Base-by-base conservation (phyloP, 495 filamentous ascomycete species). In the Acidiella bohemica region DNA sequence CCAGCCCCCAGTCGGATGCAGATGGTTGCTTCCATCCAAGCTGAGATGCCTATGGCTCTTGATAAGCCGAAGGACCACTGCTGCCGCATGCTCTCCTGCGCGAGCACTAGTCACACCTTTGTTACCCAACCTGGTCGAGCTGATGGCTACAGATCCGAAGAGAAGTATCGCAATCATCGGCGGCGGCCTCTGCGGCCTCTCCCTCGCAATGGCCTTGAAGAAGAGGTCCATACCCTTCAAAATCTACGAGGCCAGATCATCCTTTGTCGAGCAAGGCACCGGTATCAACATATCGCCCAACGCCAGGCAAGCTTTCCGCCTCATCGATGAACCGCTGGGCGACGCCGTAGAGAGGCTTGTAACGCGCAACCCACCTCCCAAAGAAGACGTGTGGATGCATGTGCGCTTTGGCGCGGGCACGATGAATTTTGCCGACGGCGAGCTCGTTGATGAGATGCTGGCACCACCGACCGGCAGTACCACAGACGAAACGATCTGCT, bases 311-410 rank as follows among this genome's bases (percentile, higher is more conserved):
- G 50, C 56, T 0, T 48, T 57, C 12, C 14, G 24, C 3, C 29
- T 51, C 21, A 51, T 56, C 40, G 42, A 50, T 29, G n/a, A 28
- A 1, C 17, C 8, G 17, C 34, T 49, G n/a, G 47, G 25, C 16
- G 32, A 55, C 13, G 46, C 42, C n/a, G 46, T 53, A 39, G 31
- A 37, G 16, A 34, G 41, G 21, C 35, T 49, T 20, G 50, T 46
- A 44, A 67, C 65, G 1, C 50, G 54, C n/a, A 67, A 70, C 36
- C 49, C 56, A 9, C 59, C 55, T 38, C 36, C 49, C 0, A 54
- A 54, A n/a, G 57, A 63, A 39, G 9, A 46, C n/a, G 29, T 41
- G 3, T 50, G 42, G 42, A 28, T 50, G 19, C 14, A 41, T 10
- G 7, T 41, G 4, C 47, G 42, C 12, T 27, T 46, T 16, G 47